Conservation (phyloP, 352 stramenopile genomes). For the Pythium rishiriense region DNA sequence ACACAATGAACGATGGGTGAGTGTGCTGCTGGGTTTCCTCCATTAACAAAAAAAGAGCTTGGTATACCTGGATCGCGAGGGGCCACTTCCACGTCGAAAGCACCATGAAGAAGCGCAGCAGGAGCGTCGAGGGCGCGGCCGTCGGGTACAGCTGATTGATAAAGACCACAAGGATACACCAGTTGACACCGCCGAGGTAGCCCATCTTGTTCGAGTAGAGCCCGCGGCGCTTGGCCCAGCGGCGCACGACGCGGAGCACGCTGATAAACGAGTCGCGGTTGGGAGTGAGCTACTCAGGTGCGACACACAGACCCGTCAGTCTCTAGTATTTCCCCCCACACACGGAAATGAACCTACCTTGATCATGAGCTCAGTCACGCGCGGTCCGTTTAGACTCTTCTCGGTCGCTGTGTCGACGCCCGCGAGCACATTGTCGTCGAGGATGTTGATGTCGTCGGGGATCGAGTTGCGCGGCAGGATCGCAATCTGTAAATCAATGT, state of each 20-base stretch:
- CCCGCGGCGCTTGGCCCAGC: conserved; percentile 91
- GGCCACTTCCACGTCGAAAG: conserved; percentile 91
- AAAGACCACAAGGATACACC: conserved; percentile 97
- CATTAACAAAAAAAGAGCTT: not conserved
- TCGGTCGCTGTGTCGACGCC: conserved; percentile 86
- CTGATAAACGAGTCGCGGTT: conserved; percentile 88
- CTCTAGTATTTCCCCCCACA: not conserved
- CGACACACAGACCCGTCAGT: conserved; percentile 6
- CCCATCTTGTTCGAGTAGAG: conserved; percentile 99
- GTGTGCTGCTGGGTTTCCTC: conserved; percentile 13
- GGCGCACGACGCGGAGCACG: conserved; percentile 84
- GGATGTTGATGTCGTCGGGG: conserved; percentile 87
- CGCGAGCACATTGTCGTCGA: conserved; percentile 88
- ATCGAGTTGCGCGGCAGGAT: conserved; percentile 92
- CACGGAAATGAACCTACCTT: conserved; percentile 37
- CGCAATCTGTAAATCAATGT: conserved; percentile 98
- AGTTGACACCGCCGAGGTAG: conserved; percentile 99
- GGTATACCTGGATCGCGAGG: conserved; percentile 81
- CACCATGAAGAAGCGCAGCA: conserved; percentile 91
- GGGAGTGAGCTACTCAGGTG: conserved; percentile 69
- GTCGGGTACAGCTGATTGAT: conserved; percentile 93
- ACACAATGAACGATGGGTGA: no score
- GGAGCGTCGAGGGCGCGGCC: conserved; percentile 77
- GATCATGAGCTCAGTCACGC: conserved; percentile 92
- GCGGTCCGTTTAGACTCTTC: conserved; percentile 89